These are phyloP conservation scores for Taxawa tesnikishii DNA, from an alignment of 2,329 filamentous ascomycete genomes.

Conservation along the genomic window DNA sequence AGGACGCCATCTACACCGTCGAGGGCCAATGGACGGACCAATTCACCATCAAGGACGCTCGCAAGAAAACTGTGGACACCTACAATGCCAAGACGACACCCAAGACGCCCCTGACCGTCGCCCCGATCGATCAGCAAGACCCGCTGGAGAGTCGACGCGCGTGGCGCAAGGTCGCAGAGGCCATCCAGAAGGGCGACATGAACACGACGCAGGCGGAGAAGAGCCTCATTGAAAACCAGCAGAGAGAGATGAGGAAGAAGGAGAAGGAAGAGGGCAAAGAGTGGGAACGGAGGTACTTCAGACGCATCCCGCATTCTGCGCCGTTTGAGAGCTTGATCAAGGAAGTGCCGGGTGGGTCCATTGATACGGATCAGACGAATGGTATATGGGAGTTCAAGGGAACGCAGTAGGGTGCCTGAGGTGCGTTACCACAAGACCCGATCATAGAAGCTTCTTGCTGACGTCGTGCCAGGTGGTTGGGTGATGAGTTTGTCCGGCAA, in stretches of 20 bases:
- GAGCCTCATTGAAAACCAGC: conserved; percentile 77
- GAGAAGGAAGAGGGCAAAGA: conserved; percentile 62
- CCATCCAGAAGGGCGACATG: conserved; percentile 73
- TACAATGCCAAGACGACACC: conserved; percentile 35
- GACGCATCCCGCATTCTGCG: conserved; percentile 23
- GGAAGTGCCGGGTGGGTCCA: conserved; percentile 25
- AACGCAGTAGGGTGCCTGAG: too few species aligned
- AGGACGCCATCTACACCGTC: conserved; percentile 65
- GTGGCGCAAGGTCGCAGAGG: conserved; percentile 74
- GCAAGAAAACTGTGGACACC: conserved; percentile 30
- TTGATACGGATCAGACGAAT: conserved; percentile 54
- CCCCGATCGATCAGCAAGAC: conserved; percentile 67
- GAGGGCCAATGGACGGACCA: conserved; percentile 83
- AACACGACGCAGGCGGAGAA: conserved; percentile 69
- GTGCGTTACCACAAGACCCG: too few species aligned
- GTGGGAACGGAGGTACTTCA: conserved; percentile 84
- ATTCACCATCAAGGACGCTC: conserved; percentile 64
- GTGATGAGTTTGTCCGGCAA: too few species aligned
- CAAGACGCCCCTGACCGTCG: conserved; percentile 56
- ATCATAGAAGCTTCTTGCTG: too few species aligned
- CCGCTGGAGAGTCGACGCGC: conserved; percentile 78
- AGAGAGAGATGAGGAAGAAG: conserved; percentile 62
- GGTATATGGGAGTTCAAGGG: conserved; percentile 62
- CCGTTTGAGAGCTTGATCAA: conserved; percentile 36
- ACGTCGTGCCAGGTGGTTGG: too few species aligned